A percentile compares a stretch with the other conserved stretches of the same genome.
Evolutionary conservation across 2,329 filamentous ascomycete genomes (phyloP).

Genomic region (Fusarium illudens): DNA sequence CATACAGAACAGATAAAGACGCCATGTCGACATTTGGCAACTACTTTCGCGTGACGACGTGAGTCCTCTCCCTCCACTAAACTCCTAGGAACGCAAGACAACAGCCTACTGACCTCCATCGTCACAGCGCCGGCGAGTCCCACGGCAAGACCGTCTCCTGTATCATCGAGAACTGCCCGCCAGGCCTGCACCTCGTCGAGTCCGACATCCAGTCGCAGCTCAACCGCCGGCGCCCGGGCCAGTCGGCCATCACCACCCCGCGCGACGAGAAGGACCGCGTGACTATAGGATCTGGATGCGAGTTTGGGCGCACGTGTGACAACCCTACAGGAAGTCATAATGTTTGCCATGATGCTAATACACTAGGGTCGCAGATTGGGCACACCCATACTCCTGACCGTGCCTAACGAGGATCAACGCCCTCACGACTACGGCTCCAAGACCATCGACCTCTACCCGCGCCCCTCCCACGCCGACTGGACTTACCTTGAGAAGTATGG

Average conservation of each 20-base stretch:
- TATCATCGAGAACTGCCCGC: no score
- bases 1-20: slow-evolving; percentile 32
- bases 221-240: slow-evolving; percentile 9
- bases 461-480: slow-evolving; percentile 94
- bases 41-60: slow-evolving; percentile 69
- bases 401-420: slow-evolving; percentile 91
- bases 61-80: slow-evolving; percentile 47
- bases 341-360: no score
- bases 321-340: no score
- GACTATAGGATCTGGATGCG: slow-evolving; percentile 89
- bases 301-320: slow-evolving; percentile 78
- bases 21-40: slow-evolving; percentile 89
- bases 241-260: slow-evolving; percentile 64
- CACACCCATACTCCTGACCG: slow-evolving; percentile 89
- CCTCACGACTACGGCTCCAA: slow-evolving; percentile 89
- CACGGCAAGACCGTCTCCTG: slow-evolving; percentile 73
- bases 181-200: background rate
- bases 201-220: slow-evolving; percentile 4
- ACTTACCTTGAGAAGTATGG: slow-evolving; percentile 98
- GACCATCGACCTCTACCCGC: slow-evolving; percentile 91
- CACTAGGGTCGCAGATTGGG: slow-evolving; percentile 47
- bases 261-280: slow-evolving; percentile 91
- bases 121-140: slow-evolving; percentile 66
- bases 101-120: background rate
- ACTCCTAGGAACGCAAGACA: slow-evolving; percentile 11